These are phyloP conservation scores for Comarum palustre DNA, from an alignment of 306 rosid genomes.

Conservation along the genomic window DNA sequence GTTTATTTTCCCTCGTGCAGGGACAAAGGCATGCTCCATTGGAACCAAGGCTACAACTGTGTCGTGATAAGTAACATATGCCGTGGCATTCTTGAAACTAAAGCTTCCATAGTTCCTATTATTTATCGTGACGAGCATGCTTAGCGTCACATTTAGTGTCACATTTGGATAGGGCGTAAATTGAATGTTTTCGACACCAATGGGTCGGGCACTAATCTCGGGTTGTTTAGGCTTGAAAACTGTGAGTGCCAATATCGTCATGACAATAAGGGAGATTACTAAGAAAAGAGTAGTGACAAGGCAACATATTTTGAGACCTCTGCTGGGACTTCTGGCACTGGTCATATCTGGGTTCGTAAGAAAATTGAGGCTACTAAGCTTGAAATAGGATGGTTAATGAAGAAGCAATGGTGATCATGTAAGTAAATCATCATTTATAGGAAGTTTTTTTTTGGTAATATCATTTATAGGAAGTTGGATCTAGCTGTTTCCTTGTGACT, in stretches of 20 bases:
- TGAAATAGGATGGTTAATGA: not conserved
- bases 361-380: not conserved
- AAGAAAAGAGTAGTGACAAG: conserved; percentile 21
- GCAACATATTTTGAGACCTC: conserved; percentile 35
- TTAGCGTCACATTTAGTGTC: conserved; percentile 28
- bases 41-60: conserved; percentile 19
- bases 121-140: conserved; percentile 30
- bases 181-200: conserved; percentile 31
- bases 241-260: conserved; percentile 34
- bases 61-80: conserved; percentile 7
- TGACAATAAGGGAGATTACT: conserved; percentile 12
- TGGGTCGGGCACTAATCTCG: conserved; percentile 12
- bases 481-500: not conserved
- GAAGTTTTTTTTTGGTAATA: too few relatives aligned
- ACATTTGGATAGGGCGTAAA: not conserved
- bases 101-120: conserved; percentile 29
- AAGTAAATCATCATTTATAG: not conserved
- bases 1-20: conserved; percentile 16
- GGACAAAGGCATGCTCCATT: conserved; percentile 7
- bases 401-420: not conserved
- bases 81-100: conserved; percentile 13
- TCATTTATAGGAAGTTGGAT: conserved; percentile 15
- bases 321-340: not conserved
- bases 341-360: conserved; percentile 15
- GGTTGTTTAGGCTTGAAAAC: conserved; percentile 46